A percentile compares a stretch with the other conserved stretches of the same genome.
Evolutionary conservation across 768 basidiomycete species (phyloP).

Genomic region (Mycena amicta): DNA sequence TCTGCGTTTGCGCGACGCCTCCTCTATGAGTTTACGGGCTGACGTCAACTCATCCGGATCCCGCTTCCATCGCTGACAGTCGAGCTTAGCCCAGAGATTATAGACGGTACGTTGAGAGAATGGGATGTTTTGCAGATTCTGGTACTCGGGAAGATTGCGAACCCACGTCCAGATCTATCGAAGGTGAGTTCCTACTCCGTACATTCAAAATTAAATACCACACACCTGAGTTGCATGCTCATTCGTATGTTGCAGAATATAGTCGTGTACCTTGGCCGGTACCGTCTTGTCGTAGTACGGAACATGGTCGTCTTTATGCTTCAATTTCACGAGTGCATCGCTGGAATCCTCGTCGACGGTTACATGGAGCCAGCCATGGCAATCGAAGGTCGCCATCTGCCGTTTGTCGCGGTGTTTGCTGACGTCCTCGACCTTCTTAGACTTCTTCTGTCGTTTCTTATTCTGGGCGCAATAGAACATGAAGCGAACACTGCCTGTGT

Average conservation of each 20-base stretch:
- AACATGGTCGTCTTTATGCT: slow-evolving; percentile 8
- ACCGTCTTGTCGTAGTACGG: slow-evolving; percentile 7
- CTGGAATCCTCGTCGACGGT: neutral
- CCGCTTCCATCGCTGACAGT: slow-evolving; percentile 14
- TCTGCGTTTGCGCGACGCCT: neutral
- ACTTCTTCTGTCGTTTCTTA: slow-evolving; percentile 1
- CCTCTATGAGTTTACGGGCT: slow-evolving; percentile 16
- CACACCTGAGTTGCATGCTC: slow-evolving; percentile 17
- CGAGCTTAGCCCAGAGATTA: slow-evolving; percentile 8
- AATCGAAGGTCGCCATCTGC: slow-evolving; percentile 21
- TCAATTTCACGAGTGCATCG: neutral
- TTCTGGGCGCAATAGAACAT: slow-evolving; percentile 5
- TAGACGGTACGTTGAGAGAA: slow-evolving; percentile 20
- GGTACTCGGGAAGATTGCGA: slow-evolving; percentile 17
- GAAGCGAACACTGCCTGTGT: neutral
- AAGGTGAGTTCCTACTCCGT: neutral
- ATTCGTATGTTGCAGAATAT: neutral
- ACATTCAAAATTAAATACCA: too few relatives aligned
- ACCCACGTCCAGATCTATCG: neutral
- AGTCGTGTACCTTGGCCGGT: too few relatives aligned
- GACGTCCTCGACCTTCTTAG: slow-evolving; percentile 10
- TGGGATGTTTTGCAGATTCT: slow-evolving; percentile 15
- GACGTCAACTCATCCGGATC: slow-evolving; percentile 23
- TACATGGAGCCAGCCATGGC: slow-evolving; percentile 19
- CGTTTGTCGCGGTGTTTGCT: slow-evolving; percentile 12